Base-by-base conservation (phyloP, 805 yeast species). In the Starmerella sirachaensis region DNA sequence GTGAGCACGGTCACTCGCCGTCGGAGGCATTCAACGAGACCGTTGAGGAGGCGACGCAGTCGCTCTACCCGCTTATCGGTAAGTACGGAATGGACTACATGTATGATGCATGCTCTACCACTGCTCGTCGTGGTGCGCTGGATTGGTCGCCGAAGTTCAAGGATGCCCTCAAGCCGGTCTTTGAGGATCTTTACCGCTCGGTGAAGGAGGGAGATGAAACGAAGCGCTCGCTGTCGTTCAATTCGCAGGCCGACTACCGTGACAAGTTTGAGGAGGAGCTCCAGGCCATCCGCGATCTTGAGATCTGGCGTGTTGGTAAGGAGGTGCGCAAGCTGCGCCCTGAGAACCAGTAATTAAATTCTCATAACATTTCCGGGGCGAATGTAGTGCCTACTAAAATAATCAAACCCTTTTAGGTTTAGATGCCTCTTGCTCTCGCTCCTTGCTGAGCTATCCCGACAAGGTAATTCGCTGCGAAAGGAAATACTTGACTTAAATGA, bases 21-120 rank as follows among this genome's bases (percentile, higher is more conserved):
- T 84, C 96, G 46, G 98, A 91, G 75, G 97, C 98, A 58, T 91
- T 91, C 86, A 91, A 91, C 70, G 98, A 91, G 76, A 91, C 98
- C 56, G 98, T 91, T 55, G 98, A 91, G 76, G 98, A 91, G 74
- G 98, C 98, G 53, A 91, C 98, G 51, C 98, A 91, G 74, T 91
- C 97, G 41, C 75, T 91, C 60, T 91, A 91, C 82, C 98, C 98
- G 69, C 78, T 91, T 74, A 67, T 91, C 57, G 98, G 98, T 70
- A 85, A 84, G 70, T 82, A 91, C 76, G 98, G 98, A 72, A 91
- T 91, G 98, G 98, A 91, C 71, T 91, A 91, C 88, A 91, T 91
- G 98, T 91, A 91, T 78, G 97, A 91, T 64, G 98, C 98, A 59
- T 91, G 98, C 72, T 91, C 98, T 54, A 91, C 98, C 62, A 91